Conservation (phyloP, 257 asterid genomes). For the Capsicum baccatum region DNA sequence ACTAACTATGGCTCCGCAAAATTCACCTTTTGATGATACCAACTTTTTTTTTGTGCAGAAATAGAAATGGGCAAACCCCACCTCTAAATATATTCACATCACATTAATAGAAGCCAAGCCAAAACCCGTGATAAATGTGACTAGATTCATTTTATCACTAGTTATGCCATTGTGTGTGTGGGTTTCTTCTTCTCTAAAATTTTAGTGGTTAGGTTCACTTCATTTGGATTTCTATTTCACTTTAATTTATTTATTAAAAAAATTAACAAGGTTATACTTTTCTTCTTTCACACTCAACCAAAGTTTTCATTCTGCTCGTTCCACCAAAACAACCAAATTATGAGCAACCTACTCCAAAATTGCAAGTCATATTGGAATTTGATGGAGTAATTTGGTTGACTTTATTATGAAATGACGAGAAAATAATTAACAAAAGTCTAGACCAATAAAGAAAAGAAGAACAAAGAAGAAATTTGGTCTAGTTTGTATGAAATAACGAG, state of each 20-base stretch:
- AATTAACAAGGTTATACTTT: background rate
- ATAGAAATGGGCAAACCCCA: background rate
- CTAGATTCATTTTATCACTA: background rate
- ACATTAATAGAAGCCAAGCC: background rate
- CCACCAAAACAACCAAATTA: constrained; percentile 14
- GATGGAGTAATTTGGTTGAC: background rate
- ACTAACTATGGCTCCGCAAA: background rate
- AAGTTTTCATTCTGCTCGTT: background rate
- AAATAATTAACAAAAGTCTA: background rate
- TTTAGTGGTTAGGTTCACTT: background rate
- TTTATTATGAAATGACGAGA: background rate
- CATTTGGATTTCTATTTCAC: background rate
- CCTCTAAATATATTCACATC: background rate
- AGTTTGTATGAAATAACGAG: background rate
- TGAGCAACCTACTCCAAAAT: background rate
- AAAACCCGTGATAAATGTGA: background rate
- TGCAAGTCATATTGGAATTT: background rate
- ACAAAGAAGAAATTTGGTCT: background rate
- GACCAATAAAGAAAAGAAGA: background rate
- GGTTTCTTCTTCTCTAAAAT: background rate
- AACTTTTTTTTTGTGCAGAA: background rate
- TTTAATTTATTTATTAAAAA: background rate
- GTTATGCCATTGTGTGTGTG: constrained; percentile 6
- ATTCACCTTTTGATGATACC: background rate
- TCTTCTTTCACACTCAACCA: background rate